These are phyloP conservation scores for Orbilia brochopaga DNA, from an alignment of 2,329 filamentous ascomycete species.

Conservation along the genomic window DNA sequence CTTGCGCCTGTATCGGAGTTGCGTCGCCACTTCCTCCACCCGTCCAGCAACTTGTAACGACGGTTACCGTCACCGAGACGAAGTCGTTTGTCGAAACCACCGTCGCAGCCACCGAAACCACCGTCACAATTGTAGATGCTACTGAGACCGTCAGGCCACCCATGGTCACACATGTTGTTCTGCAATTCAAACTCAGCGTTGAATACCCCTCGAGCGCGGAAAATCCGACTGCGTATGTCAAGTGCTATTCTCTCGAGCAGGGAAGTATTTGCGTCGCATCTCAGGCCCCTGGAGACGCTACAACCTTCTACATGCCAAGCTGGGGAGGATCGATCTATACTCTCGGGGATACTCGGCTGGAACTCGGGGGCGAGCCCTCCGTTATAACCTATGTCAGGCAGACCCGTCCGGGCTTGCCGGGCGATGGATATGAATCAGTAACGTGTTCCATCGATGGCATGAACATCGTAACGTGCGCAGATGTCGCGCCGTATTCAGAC, in stretches of 20 bases:
- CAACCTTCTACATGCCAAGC: background rate
- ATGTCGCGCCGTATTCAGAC: too few relatives aligned
- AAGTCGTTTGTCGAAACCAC: slow-evolving; percentile 1
- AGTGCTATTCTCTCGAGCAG: background rate
- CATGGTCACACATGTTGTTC: background rate
- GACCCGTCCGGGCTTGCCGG: too few relatives aligned
- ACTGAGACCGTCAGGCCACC: background rate
- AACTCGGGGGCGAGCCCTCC: too few relatives aligned
- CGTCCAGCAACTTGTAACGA: background rate
- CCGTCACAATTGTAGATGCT: background rate
- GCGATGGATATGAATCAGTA: too few relatives aligned
- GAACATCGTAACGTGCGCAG: too few relatives aligned
- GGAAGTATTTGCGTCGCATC: background rate
- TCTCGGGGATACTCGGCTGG: too few relatives aligned
- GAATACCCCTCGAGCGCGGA: background rate
- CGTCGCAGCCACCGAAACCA: background rate
- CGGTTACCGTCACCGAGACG: slow-evolving; percentile 4
- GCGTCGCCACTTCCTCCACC: slow-evolving; percentile 11
- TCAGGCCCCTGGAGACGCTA: background rate
- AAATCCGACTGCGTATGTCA: background rate
- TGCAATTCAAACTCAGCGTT: background rate
- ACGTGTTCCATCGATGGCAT: too few relatives aligned
- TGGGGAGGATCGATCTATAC: too few relatives aligned
- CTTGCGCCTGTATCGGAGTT: slow-evolving; percentile 56
- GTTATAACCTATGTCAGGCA: too few relatives aligned